Conservation (phyloP, 768 basidiomycete genomes). For the Lyophyllum shimeji region DNA sequence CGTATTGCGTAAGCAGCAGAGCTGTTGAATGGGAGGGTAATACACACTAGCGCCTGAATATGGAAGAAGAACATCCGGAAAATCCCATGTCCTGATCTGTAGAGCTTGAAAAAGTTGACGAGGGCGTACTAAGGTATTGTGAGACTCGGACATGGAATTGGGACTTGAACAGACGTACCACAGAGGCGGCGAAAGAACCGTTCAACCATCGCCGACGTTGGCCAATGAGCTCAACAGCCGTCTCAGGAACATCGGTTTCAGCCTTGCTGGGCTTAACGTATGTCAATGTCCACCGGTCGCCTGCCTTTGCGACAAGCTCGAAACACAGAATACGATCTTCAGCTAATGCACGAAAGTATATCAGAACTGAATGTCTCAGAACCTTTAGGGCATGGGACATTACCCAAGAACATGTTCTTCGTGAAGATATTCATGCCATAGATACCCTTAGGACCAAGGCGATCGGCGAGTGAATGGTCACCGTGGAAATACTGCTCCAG, state of each 20-base stretch:
- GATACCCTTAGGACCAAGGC: conserved; percentile 90
- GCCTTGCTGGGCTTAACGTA: conserved; percentile 94
- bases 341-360: conserved; percentile 37
- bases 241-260: conserved; percentile 94
- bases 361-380: background rate
- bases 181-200: conserved; percentile 91
- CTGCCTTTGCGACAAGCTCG: conserved; percentile 90
- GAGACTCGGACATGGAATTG: background rate
- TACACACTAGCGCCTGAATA: conserved; percentile 80
- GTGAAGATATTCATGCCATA: conserved; percentile 98
- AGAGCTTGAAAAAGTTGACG: conserved; percentile 91
- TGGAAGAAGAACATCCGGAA: conserved; percentile 98
- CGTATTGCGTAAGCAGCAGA: background rate
- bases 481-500: conserved; percentile 86
- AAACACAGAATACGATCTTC: conserved; percentile 98
- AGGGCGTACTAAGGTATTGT: conserved; percentile 68
- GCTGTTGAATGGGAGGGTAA: background rate
- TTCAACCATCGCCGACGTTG: conserved; percentile 97
- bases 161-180: conserved; percentile 47
- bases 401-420: conserved; percentile 72
- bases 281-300: conserved; percentile 85
- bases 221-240: conserved; percentile 89
- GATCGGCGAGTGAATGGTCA: conserved; percentile 87
- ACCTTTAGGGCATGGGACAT: background rate
- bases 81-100: conserved; percentile 82